Conservation (phyloP, 495 filamentous ascomycete species). For the Neurospora terricola region DNA sequence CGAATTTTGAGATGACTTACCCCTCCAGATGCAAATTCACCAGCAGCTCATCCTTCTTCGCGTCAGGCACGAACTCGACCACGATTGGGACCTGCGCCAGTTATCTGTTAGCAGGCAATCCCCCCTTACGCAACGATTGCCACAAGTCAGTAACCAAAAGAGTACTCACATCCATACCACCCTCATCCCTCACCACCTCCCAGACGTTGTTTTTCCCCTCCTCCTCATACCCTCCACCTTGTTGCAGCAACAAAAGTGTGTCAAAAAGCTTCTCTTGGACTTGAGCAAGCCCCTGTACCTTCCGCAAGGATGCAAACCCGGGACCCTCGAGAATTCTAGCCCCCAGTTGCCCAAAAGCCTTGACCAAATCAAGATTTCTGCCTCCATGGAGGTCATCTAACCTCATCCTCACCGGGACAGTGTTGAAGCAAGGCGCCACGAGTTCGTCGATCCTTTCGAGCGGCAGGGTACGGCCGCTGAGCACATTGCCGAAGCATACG, state of each 20-base stretch:
- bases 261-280: conserved; percentile 46
- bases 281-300: not conserved
- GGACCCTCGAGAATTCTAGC: not conserved
- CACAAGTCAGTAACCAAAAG: not conserved
- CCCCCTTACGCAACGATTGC: not conserved
- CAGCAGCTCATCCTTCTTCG: conserved; percentile 7
- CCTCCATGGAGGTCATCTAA: conserved; percentile 22
- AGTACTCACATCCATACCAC: conserved; percentile 60
- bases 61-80: conserved; percentile 50
- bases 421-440: conserved; percentile 82
- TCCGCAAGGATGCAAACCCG: not conserved
- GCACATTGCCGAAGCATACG: conserved; percentile 75
- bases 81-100: conserved; percentile 46
- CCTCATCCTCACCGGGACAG: conserved; percentile 62
- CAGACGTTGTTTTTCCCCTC: conserved; percentile 38
- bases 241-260: conserved; percentile 65
- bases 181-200: conserved; percentile 54
- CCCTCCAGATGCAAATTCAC: conserved; percentile 18
- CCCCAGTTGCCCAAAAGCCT: conserved; percentile 34
- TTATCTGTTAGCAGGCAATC: conserved; percentile 1
- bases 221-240: conserved; percentile 13
- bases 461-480: conserved; percentile 59
- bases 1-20: conserved; percentile 1
- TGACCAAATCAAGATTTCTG: conserved; percentile 42
- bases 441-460: conserved; percentile 58